These are phyloP conservation scores for Candida ulmi DNA, from an alignment of 805 yeast genomes.

Conservation along the genomic window DNA sequence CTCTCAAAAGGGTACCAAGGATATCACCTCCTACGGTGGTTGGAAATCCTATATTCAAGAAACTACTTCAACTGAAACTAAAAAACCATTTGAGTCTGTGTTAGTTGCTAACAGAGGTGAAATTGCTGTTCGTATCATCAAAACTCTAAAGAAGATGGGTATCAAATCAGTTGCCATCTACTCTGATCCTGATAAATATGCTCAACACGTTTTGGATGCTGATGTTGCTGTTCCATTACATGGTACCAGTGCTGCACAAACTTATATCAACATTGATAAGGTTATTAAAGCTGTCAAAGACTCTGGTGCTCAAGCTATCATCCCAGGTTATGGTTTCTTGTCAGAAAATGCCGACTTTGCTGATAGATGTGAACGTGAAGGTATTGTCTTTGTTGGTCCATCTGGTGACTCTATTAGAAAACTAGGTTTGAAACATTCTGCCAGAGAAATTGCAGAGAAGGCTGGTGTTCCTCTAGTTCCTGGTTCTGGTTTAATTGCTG, in stretches of 20 bases:
- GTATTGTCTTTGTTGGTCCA: constrained; percentile 94
- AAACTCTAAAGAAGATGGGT: constrained; percentile 74
- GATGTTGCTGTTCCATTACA: constrained; percentile 76
- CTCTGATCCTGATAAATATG: constrained; percentile 84
- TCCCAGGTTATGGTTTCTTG: constrained; percentile 96
- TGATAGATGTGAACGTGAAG: constrained; percentile 76
- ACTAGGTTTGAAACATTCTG: constrained; percentile 93
- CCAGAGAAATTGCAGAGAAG: constrained; percentile 83
- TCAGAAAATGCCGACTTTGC: constrained; percentile 97
- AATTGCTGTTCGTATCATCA: constrained; percentile 91
- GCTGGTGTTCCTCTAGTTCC: constrained; percentile 98
- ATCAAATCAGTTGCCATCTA: constrained; percentile 83
- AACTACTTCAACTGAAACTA: constrained; percentile 25
- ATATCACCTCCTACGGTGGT: constrained; percentile 84
- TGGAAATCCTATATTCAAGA: constrained; percentile 63
- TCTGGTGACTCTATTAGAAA: constrained; percentile 88
- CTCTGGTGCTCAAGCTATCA: constrained; percentile 87
- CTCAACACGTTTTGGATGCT: constrained; percentile 80
- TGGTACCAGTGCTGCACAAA: constrained; percentile 85
- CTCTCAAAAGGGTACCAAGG: constrained; percentile 60
- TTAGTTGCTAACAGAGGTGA: constrained; percentile 97
- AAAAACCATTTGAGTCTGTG: constrained; percentile 74
- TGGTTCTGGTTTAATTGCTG: constrained; percentile 81
- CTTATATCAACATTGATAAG: constrained; percentile 82
- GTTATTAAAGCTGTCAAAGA: constrained; percentile 80